Evolutionary conservation across 257 asterid genomes (phyloP).

Genomic region (Thymus quinquecostatus): DNA sequence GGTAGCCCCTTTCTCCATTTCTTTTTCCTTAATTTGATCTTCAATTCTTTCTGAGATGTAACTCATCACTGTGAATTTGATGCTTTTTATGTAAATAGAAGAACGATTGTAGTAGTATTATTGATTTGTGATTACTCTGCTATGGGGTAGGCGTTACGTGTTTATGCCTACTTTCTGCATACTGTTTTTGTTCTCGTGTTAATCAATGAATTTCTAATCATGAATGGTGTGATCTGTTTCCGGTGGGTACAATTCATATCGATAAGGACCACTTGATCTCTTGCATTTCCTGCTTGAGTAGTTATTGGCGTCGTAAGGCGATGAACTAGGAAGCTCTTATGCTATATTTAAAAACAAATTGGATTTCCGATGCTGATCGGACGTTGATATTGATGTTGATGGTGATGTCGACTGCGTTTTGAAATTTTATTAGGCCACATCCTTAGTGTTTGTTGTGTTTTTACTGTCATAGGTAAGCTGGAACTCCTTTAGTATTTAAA

Average conservation of each 20-base stretch:
- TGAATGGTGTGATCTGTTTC: neutral
- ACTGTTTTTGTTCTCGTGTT: neutral
- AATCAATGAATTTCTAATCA: neutral
- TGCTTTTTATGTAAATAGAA: too few species aligned
- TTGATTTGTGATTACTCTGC: neutral
- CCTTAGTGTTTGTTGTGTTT: neutral
- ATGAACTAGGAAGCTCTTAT: conserved; percentile 2
- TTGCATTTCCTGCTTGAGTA: neutral
- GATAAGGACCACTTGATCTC: neutral
- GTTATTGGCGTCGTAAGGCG: neutral
- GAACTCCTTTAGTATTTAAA: neutral
- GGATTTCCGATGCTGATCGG: neutral
- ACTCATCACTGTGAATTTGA: too few species aligned
- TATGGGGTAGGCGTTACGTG: neutral
- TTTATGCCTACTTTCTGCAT: neutral
- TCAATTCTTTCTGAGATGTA: too few species aligned
- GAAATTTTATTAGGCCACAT: neutral
- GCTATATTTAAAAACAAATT: neutral
- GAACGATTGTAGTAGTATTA: neutral
- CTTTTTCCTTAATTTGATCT: too few species aligned
- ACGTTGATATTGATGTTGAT: neutral
- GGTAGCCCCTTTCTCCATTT: too few species aligned
- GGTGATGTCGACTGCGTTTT: neutral
- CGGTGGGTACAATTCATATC: neutral
- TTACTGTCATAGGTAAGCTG: neutral